Evolutionary conservation across 2,329 filamentous ascomycete species (phyloP).

Genomic region (Colletotrichum viniferum): DNA sequence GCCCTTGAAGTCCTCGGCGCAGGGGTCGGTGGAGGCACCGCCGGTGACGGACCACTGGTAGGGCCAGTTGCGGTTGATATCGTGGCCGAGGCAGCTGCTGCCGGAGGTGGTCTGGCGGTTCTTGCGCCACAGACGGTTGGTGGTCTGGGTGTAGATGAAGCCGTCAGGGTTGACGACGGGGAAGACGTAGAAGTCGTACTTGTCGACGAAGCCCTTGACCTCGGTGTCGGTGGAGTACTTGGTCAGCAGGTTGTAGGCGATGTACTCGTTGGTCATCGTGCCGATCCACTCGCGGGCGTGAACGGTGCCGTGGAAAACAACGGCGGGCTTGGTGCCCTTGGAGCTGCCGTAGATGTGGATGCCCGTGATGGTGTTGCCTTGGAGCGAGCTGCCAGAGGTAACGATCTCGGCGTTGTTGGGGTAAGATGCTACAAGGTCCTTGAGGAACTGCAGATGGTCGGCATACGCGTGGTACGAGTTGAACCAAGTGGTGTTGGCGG

Average conservation of each 20-base stretch:
- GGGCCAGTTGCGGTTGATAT: conserved; percentile 59
- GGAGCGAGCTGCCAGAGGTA: conserved; percentile 42
- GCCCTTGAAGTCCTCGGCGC: conserved; percentile 46
- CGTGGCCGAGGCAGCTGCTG: conserved; percentile 44
- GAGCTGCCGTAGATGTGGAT: conserved; percentile 49
- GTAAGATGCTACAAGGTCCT: conserved; percentile 38
- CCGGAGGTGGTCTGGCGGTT: conserved; percentile 43
- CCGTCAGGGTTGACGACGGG: conserved; percentile 60
- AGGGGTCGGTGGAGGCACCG: conserved; percentile 48
- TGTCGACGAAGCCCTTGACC: conserved; percentile 50
- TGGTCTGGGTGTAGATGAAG: conserved; percentile 57
- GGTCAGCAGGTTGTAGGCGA: conserved; percentile 45
- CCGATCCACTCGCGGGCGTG: conserved; percentile 59
- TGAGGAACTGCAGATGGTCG: conserved; percentile 46
- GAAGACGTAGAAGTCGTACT: conserved; percentile 65
- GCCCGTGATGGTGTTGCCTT: conserved; percentile 59
- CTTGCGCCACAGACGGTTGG: conserved; percentile 58
- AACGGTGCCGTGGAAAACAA: conserved; percentile 53
- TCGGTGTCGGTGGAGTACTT: conserved; percentile 35
- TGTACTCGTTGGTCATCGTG: conserved; percentile 45
- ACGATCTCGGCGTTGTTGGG: conserved; percentile 46
- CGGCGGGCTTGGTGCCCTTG: conserved; percentile 43
- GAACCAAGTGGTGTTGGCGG: conserved; percentile 41
- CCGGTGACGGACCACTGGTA: conserved; percentile 48
- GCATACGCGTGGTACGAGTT: conserved; percentile 49